A percentile compares a stretch with the other conserved stretches of the same genome.
Conservation (phyloP, 2,329 filamentous ascomycete species). For the Amylocarpus encephaloides region DNA sequence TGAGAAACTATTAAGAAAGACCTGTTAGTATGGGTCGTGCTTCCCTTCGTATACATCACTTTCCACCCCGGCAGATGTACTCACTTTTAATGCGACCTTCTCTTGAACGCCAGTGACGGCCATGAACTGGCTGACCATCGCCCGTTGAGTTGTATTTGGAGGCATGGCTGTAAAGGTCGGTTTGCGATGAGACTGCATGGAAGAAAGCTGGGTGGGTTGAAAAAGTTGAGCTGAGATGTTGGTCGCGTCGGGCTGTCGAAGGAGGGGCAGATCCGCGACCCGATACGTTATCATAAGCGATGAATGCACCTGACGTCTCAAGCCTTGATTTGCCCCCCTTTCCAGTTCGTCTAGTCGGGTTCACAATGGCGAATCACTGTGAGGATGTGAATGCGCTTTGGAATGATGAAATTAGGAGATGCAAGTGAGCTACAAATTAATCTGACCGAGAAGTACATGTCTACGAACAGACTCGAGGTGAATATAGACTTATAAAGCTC, state of each 20-base stretch:
- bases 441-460: too few relatives aligned
- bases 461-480: too few relatives aligned
- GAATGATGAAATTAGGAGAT: too few relatives aligned
- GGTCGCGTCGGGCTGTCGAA: not conserved
- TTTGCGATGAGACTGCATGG: slow-evolving; percentile 5
- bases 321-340: too few relatives aligned
- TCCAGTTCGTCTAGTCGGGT: too few relatives aligned
- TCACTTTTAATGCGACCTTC: slow-evolving; percentile 27
- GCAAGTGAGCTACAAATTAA: too few relatives aligned
- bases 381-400: too few relatives aligned
- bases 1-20: slow-evolving; percentile 30
- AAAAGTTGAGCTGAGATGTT: not conserved
- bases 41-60: not conserved
- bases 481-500: too few relatives aligned
- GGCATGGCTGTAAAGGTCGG: slow-evolving; percentile 25
- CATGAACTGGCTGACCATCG: slow-evolving; percentile 27
- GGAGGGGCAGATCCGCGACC: too few relatives aligned
- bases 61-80: slow-evolving; percentile 10
- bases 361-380: too few relatives aligned
- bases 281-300: too few relatives aligned
- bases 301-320: too few relatives aligned
- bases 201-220: not conserved
- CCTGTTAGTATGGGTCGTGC: slow-evolving; percentile 16
- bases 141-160: slow-evolving; percentile 21
- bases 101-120: slow-evolving; percentile 29